Conservation (phyloP, 2,329 filamentous ascomycete species). For the Trichoderma sp. region DNA sequence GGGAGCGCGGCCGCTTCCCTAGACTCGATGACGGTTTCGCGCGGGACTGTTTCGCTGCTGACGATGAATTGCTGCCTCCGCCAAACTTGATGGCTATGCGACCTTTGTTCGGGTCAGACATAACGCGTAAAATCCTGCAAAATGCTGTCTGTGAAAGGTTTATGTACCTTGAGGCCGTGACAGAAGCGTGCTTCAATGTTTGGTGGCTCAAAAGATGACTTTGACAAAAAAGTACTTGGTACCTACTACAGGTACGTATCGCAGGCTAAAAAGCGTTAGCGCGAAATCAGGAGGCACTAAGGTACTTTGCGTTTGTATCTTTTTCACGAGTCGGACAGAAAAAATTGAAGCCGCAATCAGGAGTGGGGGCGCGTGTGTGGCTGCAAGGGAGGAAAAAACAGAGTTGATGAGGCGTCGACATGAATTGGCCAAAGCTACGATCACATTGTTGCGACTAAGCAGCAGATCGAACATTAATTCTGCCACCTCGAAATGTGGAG, state of each 20-base stretch:
- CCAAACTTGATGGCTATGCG: constrained; percentile 55
- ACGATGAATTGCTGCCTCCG: constrained; percentile 32
- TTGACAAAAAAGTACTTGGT: neutral
- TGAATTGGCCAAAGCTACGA: neutral
- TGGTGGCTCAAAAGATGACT: constrained; percentile 1
- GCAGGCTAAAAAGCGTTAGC: neutral
- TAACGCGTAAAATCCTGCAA: constrained; percentile 27
- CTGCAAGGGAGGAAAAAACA: neutral
- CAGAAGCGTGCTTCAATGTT: neutral
- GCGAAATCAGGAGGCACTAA: neutral
- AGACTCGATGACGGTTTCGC: constrained; percentile 47
- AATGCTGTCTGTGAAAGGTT: neutral
- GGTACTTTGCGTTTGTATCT: neutral
- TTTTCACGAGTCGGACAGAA: neutral
- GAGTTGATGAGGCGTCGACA: neutral
- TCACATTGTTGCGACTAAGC: neutral
- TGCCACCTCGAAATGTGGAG: neutral
- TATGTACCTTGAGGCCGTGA: neutral
- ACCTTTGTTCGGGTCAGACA: constrained; percentile 41
- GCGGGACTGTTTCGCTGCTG: constrained; percentile 32
- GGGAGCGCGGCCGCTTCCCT: constrained; percentile 51
- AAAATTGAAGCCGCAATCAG: neutral
- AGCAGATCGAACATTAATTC: neutral
- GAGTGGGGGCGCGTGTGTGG: neutral
- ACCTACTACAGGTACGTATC: neutral